Evolutionary conservation across 257 asterid species (phyloP), one percentile per base, ranked within the genome.

Genomic region (Echium plantagineum): DNA sequence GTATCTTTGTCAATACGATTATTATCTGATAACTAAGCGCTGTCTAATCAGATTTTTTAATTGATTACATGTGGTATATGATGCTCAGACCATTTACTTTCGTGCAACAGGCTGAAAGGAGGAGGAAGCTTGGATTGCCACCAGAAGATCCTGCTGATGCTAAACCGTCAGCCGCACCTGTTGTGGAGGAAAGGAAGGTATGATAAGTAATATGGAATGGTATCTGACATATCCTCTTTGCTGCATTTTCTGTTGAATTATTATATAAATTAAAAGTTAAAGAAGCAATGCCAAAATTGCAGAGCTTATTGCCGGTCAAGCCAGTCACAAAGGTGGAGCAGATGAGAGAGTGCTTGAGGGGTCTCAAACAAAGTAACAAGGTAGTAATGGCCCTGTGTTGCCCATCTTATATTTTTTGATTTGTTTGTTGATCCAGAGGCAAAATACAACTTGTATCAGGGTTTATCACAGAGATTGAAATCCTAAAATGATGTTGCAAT

Each of bases 281-380:
- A 55, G 35, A 63, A 51, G 52, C 68, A 26, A 56, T 30, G 26
- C 3, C n/a, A 30, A 63, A 69, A 32, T 60, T 68, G 61, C 84
- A 93, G 99, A 93, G 93, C 80, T 84, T 72, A 26, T 70, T 93
- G 69, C 95, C 97, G 38, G 63, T 93, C 69, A 82, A 86, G 63
- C 96, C 97, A 65, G 99, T 95, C 68, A 86, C 99, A 56, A 89
- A 93, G 78, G 75, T 87, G 54, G 97, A 89, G 74, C 89, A 74
- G 69, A 89, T 93, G 95, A 86, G 99, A 71, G 97, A 93, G 83
- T 93, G 99, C 77, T 72, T 93, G 31, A 78, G 96, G 66, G 75
- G 81, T 49, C 86, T 93, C 49, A 89, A 93, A 73, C 99, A 89
- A 70, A 83, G 58, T 62, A 89, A 89, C 78, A 86, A 80, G 94